Base-by-base conservation (phyloP, 768 basidiomycete species). In the Heimioporus sp. region DNA sequence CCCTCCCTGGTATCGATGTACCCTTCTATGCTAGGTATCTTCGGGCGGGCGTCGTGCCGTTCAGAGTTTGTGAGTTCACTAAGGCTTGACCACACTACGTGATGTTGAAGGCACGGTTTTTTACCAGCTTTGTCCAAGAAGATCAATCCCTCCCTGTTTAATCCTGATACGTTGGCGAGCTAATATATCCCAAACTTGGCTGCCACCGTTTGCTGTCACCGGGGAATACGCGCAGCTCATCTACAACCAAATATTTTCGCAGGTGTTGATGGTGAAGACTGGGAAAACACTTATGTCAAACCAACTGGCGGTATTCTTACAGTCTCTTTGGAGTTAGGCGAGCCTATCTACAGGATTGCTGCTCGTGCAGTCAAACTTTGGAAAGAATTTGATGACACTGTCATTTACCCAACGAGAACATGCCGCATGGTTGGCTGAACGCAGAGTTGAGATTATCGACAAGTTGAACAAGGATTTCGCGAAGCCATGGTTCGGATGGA, bases 21-120 rank as follows among this genome's bases (percentile, higher is more conserved):
- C 97, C 97, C 4, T 99, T 99, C 90, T 97, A 99, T 71, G 98
- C 97, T 4, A 89, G 95, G 53, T 99, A 98, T 72, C 81, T 99
- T 37, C 98, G 97, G 97, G 95, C 95, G 13, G 94, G 94, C 66
- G 94, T 97, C 28, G 80, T 96, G 85, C 92, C 95, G 10, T 96
- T 97, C 90, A 85, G 94, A 60, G 91, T 92, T 51, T 97, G 90
- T 93, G 65, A 73, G 90, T 80, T 20, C 46, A n/a, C 34, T 10
- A n/a, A n/a, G 6, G 24, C 11, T 34, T 36, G 43, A 42, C 43
- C 48, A 48, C 41, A 46, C 16, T 41, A 42, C 47, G 12, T 20
- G 24, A 16, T 5, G 24, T 41, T 53, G 30, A 59, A 34, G 7
- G 28, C 12, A 19, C 20, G 42, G 6, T 52, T 39, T 17, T 34